Base-by-base conservation (phyloP, 257 asterid genomes). In the Ilex asprella region DNA sequence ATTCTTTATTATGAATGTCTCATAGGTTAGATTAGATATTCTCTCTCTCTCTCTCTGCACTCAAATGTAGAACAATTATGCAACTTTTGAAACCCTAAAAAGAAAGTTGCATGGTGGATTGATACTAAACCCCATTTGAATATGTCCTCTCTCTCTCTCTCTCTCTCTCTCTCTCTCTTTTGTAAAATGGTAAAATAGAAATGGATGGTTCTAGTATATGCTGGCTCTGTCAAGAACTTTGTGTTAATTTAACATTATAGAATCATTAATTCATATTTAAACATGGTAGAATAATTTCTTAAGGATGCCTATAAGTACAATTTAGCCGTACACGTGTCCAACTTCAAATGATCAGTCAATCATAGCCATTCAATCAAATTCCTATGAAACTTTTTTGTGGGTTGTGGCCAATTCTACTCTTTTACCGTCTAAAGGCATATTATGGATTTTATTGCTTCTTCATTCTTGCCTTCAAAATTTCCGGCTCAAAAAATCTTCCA, bases 1-100 rank as follows among this genome's bases (percentile, higher is more conserved):
- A 77, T 77, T 73, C 79, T 70, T 56, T 35, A 30, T 50, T 61
- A 54, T 35, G 73, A 75, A 76, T 76, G 85, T 77, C 77, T 78
- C 67, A 65, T 64, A 73, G 67, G 64, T 70, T 75, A 82, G 76
- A 86, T 86, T 63, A 70, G 55, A 73, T 77, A 73, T 73, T 68
- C 71, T 52, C 35, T 51, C 41, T 35, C 35, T 30, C n/a, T 73
- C 67, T 70, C 62, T 54, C 59, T 30, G 63, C 61, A 63, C 83
- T 77, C 77, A 78, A 65, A 60, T 49, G 15, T 9, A 69, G 66
- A 46, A 60, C 78, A 85, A 82, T 82, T 86, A 82, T 86, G 86
- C 87, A 83, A 79, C 94, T 85, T 89, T 89, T 78, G 61, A 83
- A 79, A 62, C 70, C 70, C 41, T 35, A 47, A 73, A 80, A 84